Evolutionary conservation across 73 alveolate genomes (phyloP), one percentile per base, ranked within the genome.

Genomic region (Stentor roeselii): DNA sequence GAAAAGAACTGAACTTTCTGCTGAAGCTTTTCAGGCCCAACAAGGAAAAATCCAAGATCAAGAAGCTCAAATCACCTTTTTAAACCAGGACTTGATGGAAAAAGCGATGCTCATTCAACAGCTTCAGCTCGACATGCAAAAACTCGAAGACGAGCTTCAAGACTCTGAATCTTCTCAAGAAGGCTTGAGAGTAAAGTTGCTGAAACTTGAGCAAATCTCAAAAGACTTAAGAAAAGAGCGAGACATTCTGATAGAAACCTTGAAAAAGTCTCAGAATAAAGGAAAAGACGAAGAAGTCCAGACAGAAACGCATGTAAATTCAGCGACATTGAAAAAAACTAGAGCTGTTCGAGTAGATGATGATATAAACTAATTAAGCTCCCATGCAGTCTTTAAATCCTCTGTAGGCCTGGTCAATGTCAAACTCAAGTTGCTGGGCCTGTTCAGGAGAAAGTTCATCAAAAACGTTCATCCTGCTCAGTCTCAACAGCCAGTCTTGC

Each of bases 381-480:
- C 67, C 80, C 80, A 67, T 67, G 34, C 80, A 67, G 21, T 67
- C 41, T 2, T 67, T 67, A 32, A 67, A 67, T 1, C 37, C 80
- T 30, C 80, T n/a, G 34, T 67, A 67, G 14, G 80, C 80, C 34
- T 67, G 80, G 34, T 67, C 80, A 30, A 67, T 67, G 34, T 67
- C 80, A 67, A 67, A 67, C 1, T 67, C 80, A 15, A 67, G 41
- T 32, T 67, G 80, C 34, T 32, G n/a, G 41, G 41, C 80, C 34
- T 67, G 80, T 67, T 67, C 80, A 21, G n/a, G 27, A 40, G 27
- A 27, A 15, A 67, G 34, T 21, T 32, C 37, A 1, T 67, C 80
- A 67, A 27, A 67, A 67, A 40, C 80, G 27, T 32, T 67, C 80
- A 67, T 67, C 2, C 27, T 21, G 11, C 42, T 27, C 0, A 67